These are phyloP conservation scores for Rasamsonia emersonii DNA, from an alignment of 2,329 filamentous ascomycete species.

Conservation along the genomic window DNA sequence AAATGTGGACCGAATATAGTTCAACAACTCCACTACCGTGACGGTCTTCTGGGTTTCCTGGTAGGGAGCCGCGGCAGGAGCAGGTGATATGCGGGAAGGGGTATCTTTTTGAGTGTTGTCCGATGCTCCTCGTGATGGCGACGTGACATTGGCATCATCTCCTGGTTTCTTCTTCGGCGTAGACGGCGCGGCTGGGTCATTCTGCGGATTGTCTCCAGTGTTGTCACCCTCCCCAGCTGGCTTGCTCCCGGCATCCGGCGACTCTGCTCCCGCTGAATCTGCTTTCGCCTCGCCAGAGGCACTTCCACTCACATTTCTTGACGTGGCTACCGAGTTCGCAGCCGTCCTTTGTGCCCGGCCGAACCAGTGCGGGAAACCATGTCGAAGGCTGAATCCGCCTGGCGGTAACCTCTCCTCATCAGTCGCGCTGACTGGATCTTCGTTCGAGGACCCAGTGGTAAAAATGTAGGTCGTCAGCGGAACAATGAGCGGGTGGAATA, in stretches of 20 bases:
- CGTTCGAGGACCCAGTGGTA: constrained; percentile 66
- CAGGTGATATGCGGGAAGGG: constrained; percentile 7
- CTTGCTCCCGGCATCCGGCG: background rate
- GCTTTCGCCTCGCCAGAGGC: constrained; percentile 14
- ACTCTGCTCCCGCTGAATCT: constrained; percentile 1
- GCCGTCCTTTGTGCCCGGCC: constrained; percentile 45
- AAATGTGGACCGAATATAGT: constrained; percentile 77
- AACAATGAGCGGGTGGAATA: constrained; percentile 90
- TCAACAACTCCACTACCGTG: constrained; percentile 60
- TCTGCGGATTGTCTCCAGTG: constrained; percentile 5
- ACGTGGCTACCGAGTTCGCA: constrained; percentile 24
- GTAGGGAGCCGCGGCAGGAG: constrained; percentile 13
- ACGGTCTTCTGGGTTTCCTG: constrained; percentile 30
- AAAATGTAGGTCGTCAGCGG: constrained; percentile 93
- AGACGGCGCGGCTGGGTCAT: constrained; percentile 4
- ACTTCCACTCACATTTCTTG: constrained; percentile 38
- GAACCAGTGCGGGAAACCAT: constrained; percentile 90
- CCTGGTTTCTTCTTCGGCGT: constrained; percentile 4
- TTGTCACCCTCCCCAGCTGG: background rate
- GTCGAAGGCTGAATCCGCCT: constrained; percentile 79
- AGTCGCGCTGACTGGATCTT: constrained; percentile 70
- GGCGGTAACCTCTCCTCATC: constrained; percentile 78
- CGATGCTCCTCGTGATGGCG: constrained; percentile 1
- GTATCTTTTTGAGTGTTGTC: background rate
- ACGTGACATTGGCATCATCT: background rate